Percentiles rank a stretch among this genome's conserved stretches.
Evolutionary conservation across 2,329 filamentous ascomycete species (phyloP).

Genomic region (Sphaerostilbella broomeana): DNA sequence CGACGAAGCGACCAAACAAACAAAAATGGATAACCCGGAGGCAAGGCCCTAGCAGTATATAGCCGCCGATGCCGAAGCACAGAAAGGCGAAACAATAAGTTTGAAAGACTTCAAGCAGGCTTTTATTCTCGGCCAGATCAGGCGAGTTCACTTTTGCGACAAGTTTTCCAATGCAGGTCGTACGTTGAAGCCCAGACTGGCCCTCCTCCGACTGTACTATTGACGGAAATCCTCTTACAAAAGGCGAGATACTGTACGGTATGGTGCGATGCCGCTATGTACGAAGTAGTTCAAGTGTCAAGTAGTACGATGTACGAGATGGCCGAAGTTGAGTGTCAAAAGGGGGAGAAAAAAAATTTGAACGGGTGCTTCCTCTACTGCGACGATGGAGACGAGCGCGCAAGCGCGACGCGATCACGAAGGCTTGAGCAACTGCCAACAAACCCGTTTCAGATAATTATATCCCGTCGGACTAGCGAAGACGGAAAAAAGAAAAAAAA

Average conservation of each 20-base stretch:
- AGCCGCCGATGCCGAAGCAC: constrained; percentile 8
- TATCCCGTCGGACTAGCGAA: constrained; percentile 6
- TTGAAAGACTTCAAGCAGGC: too few species aligned
- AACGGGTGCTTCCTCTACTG: too few species aligned
- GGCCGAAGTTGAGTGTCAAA: constrained; percentile 12
- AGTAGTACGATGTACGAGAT: constrained; percentile 16
- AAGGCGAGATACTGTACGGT: constrained; percentile 13
- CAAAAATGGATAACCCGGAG: too few species aligned
- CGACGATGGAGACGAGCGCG: constrained; percentile 14
- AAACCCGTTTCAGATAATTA: constrained; percentile 3
- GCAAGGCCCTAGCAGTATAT: constrained; percentile 1
- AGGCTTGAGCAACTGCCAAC: constrained; percentile 10
- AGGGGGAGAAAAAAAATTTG: constrained; percentile 13
- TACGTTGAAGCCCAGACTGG: constrained; percentile 10
- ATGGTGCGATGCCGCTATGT: constrained; percentile 12
- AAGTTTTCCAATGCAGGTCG: constrained; percentile 10
- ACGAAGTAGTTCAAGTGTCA: constrained; percentile 14
- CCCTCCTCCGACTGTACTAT: constrained; percentile 9
- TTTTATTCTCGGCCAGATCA: constrained; percentile 4
- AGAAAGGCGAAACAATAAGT: constrained; percentile 6
- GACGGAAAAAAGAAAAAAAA: neutral
- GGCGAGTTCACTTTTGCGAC: constrained; percentile 13
- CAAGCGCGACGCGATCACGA: constrained; percentile 15
- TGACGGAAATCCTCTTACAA: constrained; percentile 12
- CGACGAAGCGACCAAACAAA: too few species aligned